Evolutionary conservation across 441 rosid genomes (phyloP), one percentile per base, ranked within the genome.

Genomic region (Bruguiera hainesii): DNA sequence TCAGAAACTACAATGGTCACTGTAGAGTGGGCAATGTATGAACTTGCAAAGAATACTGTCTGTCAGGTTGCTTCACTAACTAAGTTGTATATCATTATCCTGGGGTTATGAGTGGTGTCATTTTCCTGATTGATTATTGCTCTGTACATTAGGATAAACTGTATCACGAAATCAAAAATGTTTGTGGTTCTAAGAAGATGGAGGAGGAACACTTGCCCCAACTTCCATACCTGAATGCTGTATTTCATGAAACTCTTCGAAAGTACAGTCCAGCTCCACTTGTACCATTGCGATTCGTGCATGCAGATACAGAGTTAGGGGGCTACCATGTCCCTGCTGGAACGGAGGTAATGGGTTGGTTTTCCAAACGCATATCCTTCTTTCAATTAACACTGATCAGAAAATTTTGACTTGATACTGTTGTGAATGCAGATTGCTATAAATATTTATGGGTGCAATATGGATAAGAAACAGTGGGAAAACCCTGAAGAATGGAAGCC

Each of bases 371-470:
- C 30, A 20, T 7, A 61, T 3, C 13, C 20, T 59, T 15, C 5
- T 59, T 70, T 77, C 53, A 23, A 9, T n/a, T 3, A 29, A n/a
- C 19, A 60, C 26, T 35, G 28, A 11, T 30, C 10, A 49, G 6
- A 56, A 35, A 29, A 21, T 29, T 42, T 52, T 60, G 31, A 61
- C 19, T 18, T 7, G 8, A n/a, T 26, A 18, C 26, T 26, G 30
- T 52, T 29, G 16, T 13, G 26, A 3, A 7, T 66, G 76, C 78
- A 89, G 98, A 89, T 93, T 75, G 96, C 90, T 5, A 64, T 91
- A 65, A 93, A 93, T 77, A 79, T 93, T 0, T 89, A 82, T 9
- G 97, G 97, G 19, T 93, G 98, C 71, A 91, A 89, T 82, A 88
- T 85, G 95, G 86, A 93, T 74, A 88, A 83, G 78, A 84, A 83